A percentile compares a stretch with the other conserved stretches of the same genome.
These are phyloP conservation scores for Olyra latifolia DNA, from an alignment of 176 grass and related monocot species.

Conservation along the genomic window DNA sequence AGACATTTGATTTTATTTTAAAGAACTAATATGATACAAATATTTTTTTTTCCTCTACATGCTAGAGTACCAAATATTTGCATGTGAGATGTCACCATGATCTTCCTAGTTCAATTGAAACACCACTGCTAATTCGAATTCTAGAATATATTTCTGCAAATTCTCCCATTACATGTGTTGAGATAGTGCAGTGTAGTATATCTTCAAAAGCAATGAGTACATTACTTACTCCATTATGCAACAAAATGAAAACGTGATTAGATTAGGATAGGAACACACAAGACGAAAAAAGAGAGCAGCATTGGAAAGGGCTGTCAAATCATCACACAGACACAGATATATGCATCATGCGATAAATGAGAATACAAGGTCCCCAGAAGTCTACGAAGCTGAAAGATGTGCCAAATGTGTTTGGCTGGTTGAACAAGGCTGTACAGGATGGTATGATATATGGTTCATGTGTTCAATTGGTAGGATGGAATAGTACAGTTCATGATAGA, in stretches of 20 bases:
- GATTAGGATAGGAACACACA: neutral
- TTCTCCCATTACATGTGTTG: neutral
- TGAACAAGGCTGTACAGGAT: no score
- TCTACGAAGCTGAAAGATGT: neutral
- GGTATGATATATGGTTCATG: no score
- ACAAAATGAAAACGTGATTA: neutral
- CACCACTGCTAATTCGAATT: slow-evolving; percentile 39
- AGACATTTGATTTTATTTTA: slow-evolving; percentile 37
- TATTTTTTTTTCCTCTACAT: slow-evolving; percentile 30
- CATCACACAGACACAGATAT: neutral
- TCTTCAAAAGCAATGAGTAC: slow-evolving; percentile 11
- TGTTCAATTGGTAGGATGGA: no score
- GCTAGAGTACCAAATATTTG: slow-evolving; percentile 29
- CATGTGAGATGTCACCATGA: slow-evolving; percentile 36
- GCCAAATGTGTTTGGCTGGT: no score
- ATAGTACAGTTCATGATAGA: no score
- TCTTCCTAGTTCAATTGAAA: slow-evolving; percentile 30
- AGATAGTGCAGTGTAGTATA: neutral
- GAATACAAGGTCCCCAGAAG: neutral
- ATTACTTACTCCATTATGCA: neutral
- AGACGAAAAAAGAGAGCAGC: neutral
- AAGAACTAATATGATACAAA: slow-evolving; percentile 59
- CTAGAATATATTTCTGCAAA: neutral
- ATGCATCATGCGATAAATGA: neutral
- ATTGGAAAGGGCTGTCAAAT: slow-evolving; percentile 6